These are phyloP conservation scores for Emergomyces orientalis DNA, from an alignment of 2,329 filamentous ascomycete genomes.

Conservation along the genomic window DNA sequence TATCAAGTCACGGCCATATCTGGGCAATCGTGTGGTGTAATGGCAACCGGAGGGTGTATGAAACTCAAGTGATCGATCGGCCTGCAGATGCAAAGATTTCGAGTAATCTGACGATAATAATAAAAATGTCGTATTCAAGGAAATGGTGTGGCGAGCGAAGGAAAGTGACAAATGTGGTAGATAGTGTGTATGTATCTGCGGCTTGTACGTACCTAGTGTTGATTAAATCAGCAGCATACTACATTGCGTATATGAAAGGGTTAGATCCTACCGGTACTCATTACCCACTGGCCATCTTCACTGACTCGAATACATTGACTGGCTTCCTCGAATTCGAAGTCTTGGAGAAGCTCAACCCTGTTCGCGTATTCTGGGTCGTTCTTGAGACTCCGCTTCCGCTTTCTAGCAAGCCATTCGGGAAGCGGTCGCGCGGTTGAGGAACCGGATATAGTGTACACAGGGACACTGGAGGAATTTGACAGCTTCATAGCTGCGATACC, in stretches of 20 bases:
- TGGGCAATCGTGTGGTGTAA: conserved; percentile 77
- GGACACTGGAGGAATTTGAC: conserved; percentile 63
- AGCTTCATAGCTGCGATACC: conserved; percentile 36
- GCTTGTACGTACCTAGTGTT: conserved; percentile 54
- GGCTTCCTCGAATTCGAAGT: conserved; percentile 96
- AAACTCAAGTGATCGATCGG: conserved; percentile 83
- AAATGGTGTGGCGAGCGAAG: conserved; percentile 82
- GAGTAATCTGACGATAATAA: conserved; percentile 85
- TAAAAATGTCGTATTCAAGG: conserved; percentile 82
- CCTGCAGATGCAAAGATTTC: conserved; percentile 88
- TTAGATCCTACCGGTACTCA: conserved; percentile 65
- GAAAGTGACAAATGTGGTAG: conserved; percentile 89
- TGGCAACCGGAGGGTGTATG: conserved; percentile 84
- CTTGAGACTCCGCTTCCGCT: conserved; percentile 84
- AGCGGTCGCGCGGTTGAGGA: conserved; percentile 77
- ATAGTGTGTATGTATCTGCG: conserved; percentile 92
- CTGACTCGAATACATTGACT: conserved; percentile 82
- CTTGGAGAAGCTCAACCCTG: conserved; percentile 87
- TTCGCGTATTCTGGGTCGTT: conserved; percentile 88
- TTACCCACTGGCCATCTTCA: conserved; percentile 94
- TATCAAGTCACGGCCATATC: conserved; percentile 81
- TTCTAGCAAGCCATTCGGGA: conserved; percentile 88
- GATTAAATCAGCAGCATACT: neutral
- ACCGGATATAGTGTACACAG: conserved; percentile 91
- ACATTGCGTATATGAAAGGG: conserved; percentile 10